Conservation (phyloP, 148 eudicot species). For the Rhododendron williamsianum region DNA sequence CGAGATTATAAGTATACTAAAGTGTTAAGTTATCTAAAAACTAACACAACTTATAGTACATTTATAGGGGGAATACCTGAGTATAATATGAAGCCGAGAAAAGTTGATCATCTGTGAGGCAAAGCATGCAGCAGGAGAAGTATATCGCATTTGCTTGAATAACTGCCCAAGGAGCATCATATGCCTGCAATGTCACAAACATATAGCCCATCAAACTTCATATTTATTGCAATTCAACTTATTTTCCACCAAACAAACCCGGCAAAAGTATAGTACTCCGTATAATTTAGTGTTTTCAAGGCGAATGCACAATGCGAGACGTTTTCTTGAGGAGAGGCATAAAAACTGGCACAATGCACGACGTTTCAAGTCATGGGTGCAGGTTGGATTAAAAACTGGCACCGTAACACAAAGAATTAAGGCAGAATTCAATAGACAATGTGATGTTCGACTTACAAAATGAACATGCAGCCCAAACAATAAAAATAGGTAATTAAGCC, state of each 20-base stretch:
- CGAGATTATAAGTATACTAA: neutral
- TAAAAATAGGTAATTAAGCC: neutral
- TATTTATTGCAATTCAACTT: neutral
- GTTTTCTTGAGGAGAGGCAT: neutral
- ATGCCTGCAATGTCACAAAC: slow-evolving; percentile 53
- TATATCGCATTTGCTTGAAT: slow-evolving; percentile 93
- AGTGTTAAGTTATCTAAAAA: neutral
- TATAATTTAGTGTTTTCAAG: neutral
- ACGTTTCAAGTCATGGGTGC: neutral
- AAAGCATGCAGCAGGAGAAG: slow-evolving; percentile 78
- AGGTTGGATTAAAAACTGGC: neutral
- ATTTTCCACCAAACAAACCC: neutral
- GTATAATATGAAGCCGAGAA: slow-evolving; percentile 55
- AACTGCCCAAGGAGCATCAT: slow-evolving; percentile 99
- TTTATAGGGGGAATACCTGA: slow-evolving; percentile 48
- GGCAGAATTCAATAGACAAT: neutral
- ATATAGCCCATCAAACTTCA: neutral
- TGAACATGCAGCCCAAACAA: neutral
- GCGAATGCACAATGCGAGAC: neutral
- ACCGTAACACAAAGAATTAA: neutral
- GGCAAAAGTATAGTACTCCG: neutral
- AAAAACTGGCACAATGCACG: neutral
- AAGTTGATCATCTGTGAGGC: slow-evolving; percentile 77
- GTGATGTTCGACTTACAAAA: neutral
- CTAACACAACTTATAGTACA: neutral